A percentile compares a stretch with the other conserved stretches of the same genome.
These are phyloP conservation scores for Trichoderma atrobrunneum DNA, from an alignment of 2,329 filamentous ascomycete species.

Conservation along the genomic window DNA sequence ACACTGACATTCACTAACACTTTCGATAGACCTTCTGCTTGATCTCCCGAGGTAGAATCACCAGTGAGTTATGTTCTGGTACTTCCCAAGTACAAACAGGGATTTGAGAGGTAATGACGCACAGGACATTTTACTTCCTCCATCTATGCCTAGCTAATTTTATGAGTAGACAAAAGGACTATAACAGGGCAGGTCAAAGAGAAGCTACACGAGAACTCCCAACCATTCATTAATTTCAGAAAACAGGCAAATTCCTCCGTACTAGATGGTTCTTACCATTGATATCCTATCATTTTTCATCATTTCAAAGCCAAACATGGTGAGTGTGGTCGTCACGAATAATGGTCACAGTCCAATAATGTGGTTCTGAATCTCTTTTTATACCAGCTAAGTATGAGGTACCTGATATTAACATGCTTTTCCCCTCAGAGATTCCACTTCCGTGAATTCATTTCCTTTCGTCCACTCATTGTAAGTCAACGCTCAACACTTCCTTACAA, in stretches of 20 bases:
- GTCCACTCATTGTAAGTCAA: neutral
- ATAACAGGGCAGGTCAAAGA: neutral
- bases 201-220: neutral
- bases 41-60: neutral
- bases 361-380: neutral
- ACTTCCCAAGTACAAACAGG: neutral
- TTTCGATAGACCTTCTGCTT: neutral
- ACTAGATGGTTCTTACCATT: neutral
- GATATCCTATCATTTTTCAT: neutral
- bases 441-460: no score
- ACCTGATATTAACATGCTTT: neutral
- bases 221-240: neutral
- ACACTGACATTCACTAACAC: neutral
- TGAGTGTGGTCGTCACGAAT: neutral
- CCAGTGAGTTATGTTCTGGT: neutral
- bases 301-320: neutral
- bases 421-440: neutral
- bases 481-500: neutral
- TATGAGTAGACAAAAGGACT: neutral
- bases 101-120: neutral
- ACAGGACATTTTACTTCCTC: neutral
- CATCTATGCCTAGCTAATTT: neutral
- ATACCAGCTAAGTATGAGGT: neutral
- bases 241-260: neutral
- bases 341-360: neutral